phyloP scores from a whole-genome alignment of 2,329 filamentous ascomycete species.

The Botrytis porri region DNA sequence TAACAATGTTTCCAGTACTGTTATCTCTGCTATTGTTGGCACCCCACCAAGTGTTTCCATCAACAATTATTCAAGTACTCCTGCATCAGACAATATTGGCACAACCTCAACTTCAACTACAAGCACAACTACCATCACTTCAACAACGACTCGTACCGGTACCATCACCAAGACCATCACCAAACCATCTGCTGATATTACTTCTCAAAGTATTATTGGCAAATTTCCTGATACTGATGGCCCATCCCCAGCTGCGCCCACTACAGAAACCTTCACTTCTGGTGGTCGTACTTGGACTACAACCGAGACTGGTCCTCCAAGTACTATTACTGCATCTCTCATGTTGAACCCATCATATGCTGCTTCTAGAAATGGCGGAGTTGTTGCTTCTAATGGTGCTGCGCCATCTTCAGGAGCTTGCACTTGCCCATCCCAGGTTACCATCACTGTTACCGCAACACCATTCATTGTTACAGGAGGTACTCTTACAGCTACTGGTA shows the following conservation, averaged over 20 bases:
- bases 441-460: conserved; percentile 11
- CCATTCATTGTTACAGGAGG: not conserved
- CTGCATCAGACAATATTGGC: not conserved
- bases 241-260: not conserved
- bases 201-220: conserved; percentile 13
- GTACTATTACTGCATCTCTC: conserved; percentile 12
- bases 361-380: not conserved
- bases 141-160: conserved; percentile 1
- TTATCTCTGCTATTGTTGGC: not conserved
- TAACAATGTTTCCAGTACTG: not conserved
- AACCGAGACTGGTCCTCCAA: conserved; percentile 9
- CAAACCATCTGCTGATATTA: not conserved
- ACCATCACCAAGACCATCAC: not conserved
- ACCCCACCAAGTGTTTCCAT: not conserved
- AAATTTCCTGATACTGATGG: not conserved
- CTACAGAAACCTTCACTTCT: conserved; percentile 10
- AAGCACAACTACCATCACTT: conserved; percentile 6
- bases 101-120: not conserved
- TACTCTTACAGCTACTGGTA: not conserved
- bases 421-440: not conserved
- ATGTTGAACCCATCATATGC: conserved; percentile 5
- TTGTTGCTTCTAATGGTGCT: not conserved
- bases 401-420: not conserved
- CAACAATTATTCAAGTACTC: not conserved
- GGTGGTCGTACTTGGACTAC: conserved; percentile 12